phyloP scores from a whole-genome alignment of 2,329 filamentous ascomycete genomes.

The Pleurostoma richardsiae region DNA sequence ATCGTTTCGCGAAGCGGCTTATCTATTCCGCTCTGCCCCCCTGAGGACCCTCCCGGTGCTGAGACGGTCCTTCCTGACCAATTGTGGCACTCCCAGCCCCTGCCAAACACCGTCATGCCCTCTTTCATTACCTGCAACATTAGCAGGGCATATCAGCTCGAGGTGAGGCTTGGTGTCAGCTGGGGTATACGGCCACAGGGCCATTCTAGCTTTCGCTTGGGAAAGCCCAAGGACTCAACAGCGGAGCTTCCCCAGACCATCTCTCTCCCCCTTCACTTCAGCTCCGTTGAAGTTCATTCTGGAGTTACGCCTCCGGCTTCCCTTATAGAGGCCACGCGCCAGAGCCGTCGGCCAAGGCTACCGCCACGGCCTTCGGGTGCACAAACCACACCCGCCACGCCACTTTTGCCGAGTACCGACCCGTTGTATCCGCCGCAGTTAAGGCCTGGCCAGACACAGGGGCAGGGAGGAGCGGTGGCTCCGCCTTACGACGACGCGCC shows the following conservation, averaged over 20 bases:
- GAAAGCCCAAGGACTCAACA: conserved; percentile 16
- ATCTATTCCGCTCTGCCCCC: conserved; percentile 60
- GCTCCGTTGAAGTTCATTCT: conserved; percentile 72
- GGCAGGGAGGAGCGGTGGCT: conserved; percentile 19
- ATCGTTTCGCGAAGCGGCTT: conserved; percentile 69
- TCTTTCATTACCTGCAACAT: conserved; percentile 89
- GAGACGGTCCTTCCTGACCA: conserved; percentile 66
- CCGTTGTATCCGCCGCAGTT: conserved; percentile 56
- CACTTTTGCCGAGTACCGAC: conserved; percentile 26
- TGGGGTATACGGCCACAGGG: conserved; percentile 55
- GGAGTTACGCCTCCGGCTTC: conserved; percentile 78
- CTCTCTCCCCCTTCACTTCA: conserved; percentile 72
- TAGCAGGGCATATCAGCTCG: conserved; percentile 73
- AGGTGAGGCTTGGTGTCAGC: conserved; percentile 72
- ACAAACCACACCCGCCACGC: conserved; percentile 17
- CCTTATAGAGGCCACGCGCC: conserved; percentile 59
- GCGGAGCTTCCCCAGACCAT: conserved; percentile 59
- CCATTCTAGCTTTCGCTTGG: not conserved
- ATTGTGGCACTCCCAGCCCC: conserved; percentile 65
- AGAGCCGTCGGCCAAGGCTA: conserved; percentile 8
- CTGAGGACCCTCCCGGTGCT: conserved; percentile 53
- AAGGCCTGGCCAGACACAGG: conserved; percentile 13
- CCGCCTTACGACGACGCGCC: conserved; percentile 69
- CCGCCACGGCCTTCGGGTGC: conserved; percentile 25
- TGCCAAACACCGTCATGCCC: conserved; percentile 84